Base-by-base conservation (phyloP, 208 protist species). In the Acanthamoeba castellanii region DNA sequence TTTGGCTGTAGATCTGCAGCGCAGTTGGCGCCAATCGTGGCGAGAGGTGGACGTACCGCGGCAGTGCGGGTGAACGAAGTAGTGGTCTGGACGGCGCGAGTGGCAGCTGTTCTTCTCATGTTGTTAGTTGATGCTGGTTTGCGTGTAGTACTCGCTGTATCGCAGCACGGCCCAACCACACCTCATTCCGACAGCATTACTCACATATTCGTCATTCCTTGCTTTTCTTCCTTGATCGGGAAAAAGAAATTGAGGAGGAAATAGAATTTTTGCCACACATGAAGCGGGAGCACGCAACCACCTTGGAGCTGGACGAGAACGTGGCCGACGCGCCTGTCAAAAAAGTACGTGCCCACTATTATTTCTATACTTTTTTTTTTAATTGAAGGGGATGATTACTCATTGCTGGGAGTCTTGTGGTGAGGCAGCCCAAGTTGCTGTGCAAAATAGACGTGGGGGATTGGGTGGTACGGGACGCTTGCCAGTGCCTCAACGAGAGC, bases 401-500 rank as follows among this genome's bases (percentile, higher is more conserved):
- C 32, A 5, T 85, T 4, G 11, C 78, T 87, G 27, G 1, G 76
- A 6, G 22, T 16, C 9, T 37, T 52, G 45, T 89, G 42, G 32
- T 1, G 59, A 32, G 25, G 59, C 84, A 90, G 84, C 84, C 84
- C 14, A 90, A 90, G 84, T n/a, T 90, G n/a, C 37, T 90, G 27
- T 47, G 61, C 42, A 90, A 90, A 37, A 66, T 90, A 13, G 84
- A 90, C 52, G 61, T 90, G 20, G 61, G 84, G 1, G 84, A 90
- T 22, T 90, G 52, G 57, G 68, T 90, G 5, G 57, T 90, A 20
- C 57, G 34, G n/a, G 61, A 90, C 30, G 84, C 52, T n/a, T 90
- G 84, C 27, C 84, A 90, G 55, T 90, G 84, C 52, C 84, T 90
- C 57, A 90, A 90, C 42, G 57, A 90, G 27, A 90, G 84, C 84